Evolutionary conservation across 2,329 filamentous ascomycete species (phyloP).

Genomic region (Talaromyces sp.): DNA sequence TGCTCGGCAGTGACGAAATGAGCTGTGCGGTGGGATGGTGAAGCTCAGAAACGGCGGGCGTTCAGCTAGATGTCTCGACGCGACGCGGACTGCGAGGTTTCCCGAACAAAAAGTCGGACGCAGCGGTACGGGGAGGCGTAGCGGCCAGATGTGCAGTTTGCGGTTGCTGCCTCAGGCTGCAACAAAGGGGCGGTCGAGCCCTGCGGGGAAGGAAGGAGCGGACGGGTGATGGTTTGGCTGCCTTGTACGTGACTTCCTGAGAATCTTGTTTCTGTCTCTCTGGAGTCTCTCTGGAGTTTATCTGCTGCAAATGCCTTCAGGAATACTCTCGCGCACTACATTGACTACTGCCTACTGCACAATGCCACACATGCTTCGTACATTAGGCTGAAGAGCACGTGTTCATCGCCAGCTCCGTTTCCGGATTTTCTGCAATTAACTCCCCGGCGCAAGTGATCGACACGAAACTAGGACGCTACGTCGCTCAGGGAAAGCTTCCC

Average conservation of each 20-base stretch:
- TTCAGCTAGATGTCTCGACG: slow-evolving; percentile 7
- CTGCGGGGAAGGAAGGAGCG: neutral
- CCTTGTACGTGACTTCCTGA: too few relatives aligned
- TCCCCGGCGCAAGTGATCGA: neutral
- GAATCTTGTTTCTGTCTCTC: too few relatives aligned
- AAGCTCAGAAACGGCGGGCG: neutral
- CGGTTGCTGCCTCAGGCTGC: slow-evolving; percentile 16
- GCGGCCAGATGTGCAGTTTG: slow-evolving; percentile 14
- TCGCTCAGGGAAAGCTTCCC: neutral
- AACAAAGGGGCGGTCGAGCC: neutral
- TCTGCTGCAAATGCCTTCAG: neutral
- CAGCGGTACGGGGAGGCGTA: slow-evolving; percentile 14
- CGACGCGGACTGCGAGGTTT: slow-evolving; percentile 11
- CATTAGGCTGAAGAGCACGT: neutral
- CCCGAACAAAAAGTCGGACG: slow-evolving; percentile 10
- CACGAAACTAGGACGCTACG: neutral
- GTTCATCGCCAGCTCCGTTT: neutral
- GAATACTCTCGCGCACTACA: neutral
- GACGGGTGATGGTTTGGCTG: neutral
- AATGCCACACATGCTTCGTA: too few relatives aligned
- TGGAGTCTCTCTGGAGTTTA: neutral
- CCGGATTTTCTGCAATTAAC: neutral
- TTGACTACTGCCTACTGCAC: too few relatives aligned
- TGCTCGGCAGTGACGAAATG: neutral
- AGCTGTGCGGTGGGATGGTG: neutral